Evolutionary conservation across 345 rosid genomes (phyloP).

Genomic region (Cardamine chenopodiifolia): DNA sequence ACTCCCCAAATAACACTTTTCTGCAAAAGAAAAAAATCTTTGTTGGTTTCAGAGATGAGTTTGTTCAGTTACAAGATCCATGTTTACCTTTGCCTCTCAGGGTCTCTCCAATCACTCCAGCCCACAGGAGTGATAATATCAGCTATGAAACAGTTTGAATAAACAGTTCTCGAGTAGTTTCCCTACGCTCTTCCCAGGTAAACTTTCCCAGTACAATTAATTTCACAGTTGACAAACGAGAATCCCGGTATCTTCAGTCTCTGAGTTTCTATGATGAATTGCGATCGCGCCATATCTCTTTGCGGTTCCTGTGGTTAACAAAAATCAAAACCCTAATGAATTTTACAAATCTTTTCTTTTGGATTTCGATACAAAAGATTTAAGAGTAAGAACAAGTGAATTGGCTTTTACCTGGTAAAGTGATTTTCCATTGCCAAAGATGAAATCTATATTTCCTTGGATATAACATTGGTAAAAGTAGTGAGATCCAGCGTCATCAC

Average conservation of each 20-base stretch:
- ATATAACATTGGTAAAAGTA: constrained; percentile 71
- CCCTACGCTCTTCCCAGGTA: constrained; percentile 97
- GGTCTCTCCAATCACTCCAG: constrained; percentile 84
- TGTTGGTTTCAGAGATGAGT: background rate
- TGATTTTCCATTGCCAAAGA: constrained; percentile 77
- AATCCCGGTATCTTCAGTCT: constrained; percentile 74
- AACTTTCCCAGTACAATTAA: constrained; percentile 75
- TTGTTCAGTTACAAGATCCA: constrained; percentile 8
- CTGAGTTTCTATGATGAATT: constrained; percentile 77
- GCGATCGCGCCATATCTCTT: constrained; percentile 69
- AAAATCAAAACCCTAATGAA: background rate
- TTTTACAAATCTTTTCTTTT: background rate
- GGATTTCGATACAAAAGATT: background rate
- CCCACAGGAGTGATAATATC: constrained; percentile 67
- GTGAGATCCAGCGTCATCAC: constrained; percentile 80
- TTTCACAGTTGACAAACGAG: constrained; percentile 71
- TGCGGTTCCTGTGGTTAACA: constrained; percentile 59
- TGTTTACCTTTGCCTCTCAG: constrained; percentile 58
- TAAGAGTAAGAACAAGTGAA: background rate
- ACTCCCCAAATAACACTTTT: constrained; percentile 78
- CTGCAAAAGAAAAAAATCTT: constrained; percentile 44
- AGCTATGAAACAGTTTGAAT: constrained; percentile 67
- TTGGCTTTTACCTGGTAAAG: constrained; percentile 58
- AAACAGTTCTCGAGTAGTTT: constrained; percentile 67
- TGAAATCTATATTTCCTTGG: constrained; percentile 82